These are phyloP conservation scores for Diaporthe sp. DNA, from an alignment of 2,329 filamentous ascomycete species.

Conservation along the genomic window DNA sequence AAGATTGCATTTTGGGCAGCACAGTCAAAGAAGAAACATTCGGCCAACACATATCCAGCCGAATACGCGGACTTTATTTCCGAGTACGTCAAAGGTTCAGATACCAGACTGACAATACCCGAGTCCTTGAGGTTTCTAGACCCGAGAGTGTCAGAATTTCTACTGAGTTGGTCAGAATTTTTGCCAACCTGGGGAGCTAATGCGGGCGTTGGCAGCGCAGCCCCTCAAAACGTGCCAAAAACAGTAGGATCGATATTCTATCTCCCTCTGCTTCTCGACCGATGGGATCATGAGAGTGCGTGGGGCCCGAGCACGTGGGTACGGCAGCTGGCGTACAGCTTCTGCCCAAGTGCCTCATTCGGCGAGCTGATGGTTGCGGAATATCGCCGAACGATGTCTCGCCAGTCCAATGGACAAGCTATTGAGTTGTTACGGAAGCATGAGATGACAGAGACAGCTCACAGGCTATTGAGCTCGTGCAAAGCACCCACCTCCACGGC, in stretches of 20 bases:
- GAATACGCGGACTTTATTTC: conserved; percentile 48
- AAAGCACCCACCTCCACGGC: background rate
- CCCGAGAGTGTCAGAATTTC: conserved; percentile 48
- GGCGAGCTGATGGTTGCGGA: conserved; percentile 50
- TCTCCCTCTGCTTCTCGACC: conserved; percentile 58
- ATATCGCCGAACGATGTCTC: conserved; percentile 54
- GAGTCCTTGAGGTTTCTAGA: conserved; percentile 45
- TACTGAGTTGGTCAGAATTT: conserved; percentile 46
- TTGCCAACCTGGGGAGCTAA: conserved; percentile 43
- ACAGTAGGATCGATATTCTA: conserved; percentile 52
- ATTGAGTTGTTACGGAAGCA: conserved; percentile 47
- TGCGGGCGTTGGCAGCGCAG: background rate
- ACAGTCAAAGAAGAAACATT: conserved; percentile 43
- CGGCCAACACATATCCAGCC: conserved; percentile 36
- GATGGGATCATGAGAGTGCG: conserved; percentile 53
- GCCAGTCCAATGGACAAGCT: conserved; percentile 49
- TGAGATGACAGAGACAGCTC: conserved; percentile 45
- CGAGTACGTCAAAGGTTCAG: conserved; percentile 38
- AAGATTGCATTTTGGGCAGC: conserved; percentile 45
- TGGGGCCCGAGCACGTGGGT: conserved; percentile 56
- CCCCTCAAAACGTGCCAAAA: conserved; percentile 36
- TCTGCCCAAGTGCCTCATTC: conserved; percentile 38
- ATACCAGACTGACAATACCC: background rate
- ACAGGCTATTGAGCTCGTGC: conserved; percentile 43
- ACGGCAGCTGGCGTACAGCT: conserved; percentile 55